Conservation (phyloP, 768 basidiomycete species). For the Rhizopogon rudus region DNA sequence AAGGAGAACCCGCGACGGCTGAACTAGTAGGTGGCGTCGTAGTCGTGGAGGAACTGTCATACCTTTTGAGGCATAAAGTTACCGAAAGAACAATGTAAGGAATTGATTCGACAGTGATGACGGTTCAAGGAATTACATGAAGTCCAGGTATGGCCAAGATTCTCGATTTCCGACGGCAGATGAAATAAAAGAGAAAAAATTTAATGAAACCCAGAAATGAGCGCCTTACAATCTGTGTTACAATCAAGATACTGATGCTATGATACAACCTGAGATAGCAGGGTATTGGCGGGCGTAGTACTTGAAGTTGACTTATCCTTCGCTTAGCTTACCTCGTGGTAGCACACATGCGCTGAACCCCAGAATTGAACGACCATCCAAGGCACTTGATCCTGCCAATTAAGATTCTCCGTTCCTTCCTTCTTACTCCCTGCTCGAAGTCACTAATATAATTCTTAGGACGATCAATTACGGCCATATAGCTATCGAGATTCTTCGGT, state of each 20-base stretch:
- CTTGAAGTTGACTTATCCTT: neutral
- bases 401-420: slow-evolving; percentile 9
- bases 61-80: slow-evolving; percentile 22
- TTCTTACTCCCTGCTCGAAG: slow-evolving; percentile 10
- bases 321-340: slow-evolving; percentile 23
- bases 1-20: neutral
- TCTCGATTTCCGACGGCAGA: slow-evolving; percentile 20
- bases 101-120: slow-evolving; percentile 18
- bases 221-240: slow-evolving; percentile 10
- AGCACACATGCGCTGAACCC: slow-evolving; percentile 2
- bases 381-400: slow-evolving; percentile 13
- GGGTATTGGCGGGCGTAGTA: neutral
- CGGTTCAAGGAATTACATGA: slow-evolving; percentile 9
- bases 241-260: slow-evolving; percentile 4
- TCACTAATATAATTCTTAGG: slow-evolving; percentile 1
- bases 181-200: slow-evolving; percentile 22
- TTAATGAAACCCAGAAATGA: slow-evolving; percentile 8
- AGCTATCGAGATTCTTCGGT: slow-evolving; percentile 3
- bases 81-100: slow-evolving; percentile 19
- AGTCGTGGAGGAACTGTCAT: neutral
- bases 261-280: slow-evolving; percentile 8
- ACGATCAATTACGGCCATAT: slow-evolving; percentile 22
- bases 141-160: no score
- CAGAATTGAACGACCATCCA: no score
- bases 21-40: no score